A percentile compares a stretch with the other conserved stretches of the same genome.
phyloP scores from a whole-genome alignment of 2,329 filamentous ascomycete genomes.

The Ceratocystis harringtonii region DNA sequence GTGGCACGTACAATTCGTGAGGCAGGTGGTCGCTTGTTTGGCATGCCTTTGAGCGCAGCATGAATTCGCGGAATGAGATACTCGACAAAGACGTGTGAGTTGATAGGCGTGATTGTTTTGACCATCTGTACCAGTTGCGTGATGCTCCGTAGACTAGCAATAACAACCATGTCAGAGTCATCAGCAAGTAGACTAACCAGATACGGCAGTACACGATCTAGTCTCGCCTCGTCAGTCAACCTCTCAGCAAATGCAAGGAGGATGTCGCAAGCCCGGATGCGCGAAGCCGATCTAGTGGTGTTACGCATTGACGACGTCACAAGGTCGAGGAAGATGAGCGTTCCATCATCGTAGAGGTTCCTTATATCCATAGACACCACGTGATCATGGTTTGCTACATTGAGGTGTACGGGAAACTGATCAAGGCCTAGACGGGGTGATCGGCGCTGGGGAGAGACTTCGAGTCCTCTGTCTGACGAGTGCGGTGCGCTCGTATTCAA shows the following conservation, averaged over 20 bases:
- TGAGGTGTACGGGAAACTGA: constrained; percentile 67
- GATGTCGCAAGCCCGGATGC: constrained; percentile 78
- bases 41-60: constrained; percentile 31
- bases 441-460: neutral
- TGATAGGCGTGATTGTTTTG: constrained; percentile 66
- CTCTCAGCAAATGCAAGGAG: constrained; percentile 82
- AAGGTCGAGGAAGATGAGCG: constrained; percentile 78
- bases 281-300: constrained; percentile 74
- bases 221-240: constrained; percentile 84
- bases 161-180: constrained; percentile 66
- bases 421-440: constrained; percentile 36
- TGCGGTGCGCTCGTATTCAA: constrained; percentile 38
- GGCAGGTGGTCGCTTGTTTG: constrained; percentile 28
- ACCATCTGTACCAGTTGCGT: constrained; percentile 82
- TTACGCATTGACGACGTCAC: constrained; percentile 80
- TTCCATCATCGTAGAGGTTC: constrained; percentile 57
- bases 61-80: constrained; percentile 53
- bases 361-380: constrained; percentile 33
- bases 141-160: constrained; percentile 71
- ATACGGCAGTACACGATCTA: constrained; percentile 86
- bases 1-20: constrained; percentile 67
- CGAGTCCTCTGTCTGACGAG: neutral
- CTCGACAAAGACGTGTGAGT: constrained; percentile 53
- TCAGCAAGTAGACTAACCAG: constrained; percentile 72
- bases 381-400: constrained; percentile 73